Conservation (phyloP, 139 green algal species). For the Tetraselmis striata region DNA sequence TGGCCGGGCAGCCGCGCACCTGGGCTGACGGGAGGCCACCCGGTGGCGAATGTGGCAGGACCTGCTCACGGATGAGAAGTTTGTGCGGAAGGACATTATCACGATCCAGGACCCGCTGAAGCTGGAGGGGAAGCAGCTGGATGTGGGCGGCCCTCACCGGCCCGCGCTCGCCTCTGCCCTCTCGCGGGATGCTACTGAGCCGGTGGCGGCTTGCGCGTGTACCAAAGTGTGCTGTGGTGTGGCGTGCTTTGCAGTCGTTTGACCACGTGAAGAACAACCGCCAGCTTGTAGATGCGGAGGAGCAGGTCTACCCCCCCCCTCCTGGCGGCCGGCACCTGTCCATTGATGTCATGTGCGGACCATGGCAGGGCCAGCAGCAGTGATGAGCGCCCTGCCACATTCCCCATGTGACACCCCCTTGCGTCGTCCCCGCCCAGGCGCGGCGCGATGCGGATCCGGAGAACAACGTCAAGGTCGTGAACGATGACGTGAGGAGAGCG, state of each 20-base stretch:
- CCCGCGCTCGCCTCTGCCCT: too few relatives aligned
- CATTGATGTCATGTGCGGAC: too few relatives aligned
- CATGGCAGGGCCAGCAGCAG: conserved; percentile 15
- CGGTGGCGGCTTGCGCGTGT: too few relatives aligned
- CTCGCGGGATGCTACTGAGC: too few relatives aligned
- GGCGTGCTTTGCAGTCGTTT: conserved; percentile 48
- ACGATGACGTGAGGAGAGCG: conserved; percentile 67
- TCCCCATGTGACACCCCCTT: too few relatives aligned
- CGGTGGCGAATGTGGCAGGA: too few relatives aligned
- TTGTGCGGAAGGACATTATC: conserved; percentile 88
- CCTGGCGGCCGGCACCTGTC: conserved; percentile 7
- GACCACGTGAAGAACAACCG: conserved; percentile 77
- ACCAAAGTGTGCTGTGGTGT: too few relatives aligned
- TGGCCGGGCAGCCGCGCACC: not conserved
- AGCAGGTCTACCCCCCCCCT: not conserved
- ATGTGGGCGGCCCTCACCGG: not conserved
- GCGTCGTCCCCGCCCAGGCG: not conserved
- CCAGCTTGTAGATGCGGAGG: not conserved
- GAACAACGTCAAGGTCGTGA: conserved; percentile 25
- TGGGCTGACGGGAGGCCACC: too few relatives aligned
- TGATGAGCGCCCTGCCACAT: too few relatives aligned
- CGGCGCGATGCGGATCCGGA: not conserved
- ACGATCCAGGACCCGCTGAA: conserved; percentile 78
- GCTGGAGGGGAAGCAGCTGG: conserved; percentile 28
- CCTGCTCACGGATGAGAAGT: conserved; percentile 79